Percentiles rank a stretch among this genome's conserved stretches.
Evolutionary conservation across 768 basidiomycete genomes (phyloP).

Genomic region (Fomitopsis pulvina): DNA sequence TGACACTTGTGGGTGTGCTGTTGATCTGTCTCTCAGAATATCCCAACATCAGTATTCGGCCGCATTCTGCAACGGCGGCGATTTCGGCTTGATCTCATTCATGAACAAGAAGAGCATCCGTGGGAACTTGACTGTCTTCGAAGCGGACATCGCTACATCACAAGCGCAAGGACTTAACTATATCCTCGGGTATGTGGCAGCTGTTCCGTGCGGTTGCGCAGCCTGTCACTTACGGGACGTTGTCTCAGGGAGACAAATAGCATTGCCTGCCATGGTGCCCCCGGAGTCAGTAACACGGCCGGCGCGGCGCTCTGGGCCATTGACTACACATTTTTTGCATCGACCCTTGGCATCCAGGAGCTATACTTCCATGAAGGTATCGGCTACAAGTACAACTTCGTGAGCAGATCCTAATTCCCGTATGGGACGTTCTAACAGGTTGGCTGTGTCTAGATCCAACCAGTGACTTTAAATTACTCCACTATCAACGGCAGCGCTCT

Average conservation of each 20-base stretch:
- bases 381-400: slow-evolving; percentile 67
- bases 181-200: slow-evolving; percentile 39
- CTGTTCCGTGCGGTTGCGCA: slow-evolving; percentile 28
- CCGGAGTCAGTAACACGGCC: slow-evolving; percentile 59
- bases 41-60: slow-evolving; percentile 50
- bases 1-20: not conserved
- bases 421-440: not conserved
- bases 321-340: slow-evolving; percentile 57
- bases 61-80: slow-evolving; percentile 51
- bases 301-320: slow-evolving; percentile 65
- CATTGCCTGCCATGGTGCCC: slow-evolving; percentile 34
- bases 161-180: slow-evolving; percentile 42
- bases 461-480: slow-evolving; percentile 48
- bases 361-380: slow-evolving; percentile 63
- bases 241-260: slow-evolving; percentile 25
- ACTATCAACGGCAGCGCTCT: slow-evolving; percentile 49
- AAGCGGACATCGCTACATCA: slow-evolving; percentile 48
- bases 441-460: slow-evolving; percentile 51
- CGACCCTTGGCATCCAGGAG: slow-evolving; percentile 46
- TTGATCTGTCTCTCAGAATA: no score
- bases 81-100: slow-evolving; percentile 50
- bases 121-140: slow-evolving; percentile 45
- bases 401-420: no score
- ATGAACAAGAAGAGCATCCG: slow-evolving; percentile 58
- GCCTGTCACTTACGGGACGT: not conserved